Evolutionary conservation across 148 eudicot species (phyloP), one percentile per base, ranked within the genome.

Genomic region (Dysphania ambrosioides): DNA sequence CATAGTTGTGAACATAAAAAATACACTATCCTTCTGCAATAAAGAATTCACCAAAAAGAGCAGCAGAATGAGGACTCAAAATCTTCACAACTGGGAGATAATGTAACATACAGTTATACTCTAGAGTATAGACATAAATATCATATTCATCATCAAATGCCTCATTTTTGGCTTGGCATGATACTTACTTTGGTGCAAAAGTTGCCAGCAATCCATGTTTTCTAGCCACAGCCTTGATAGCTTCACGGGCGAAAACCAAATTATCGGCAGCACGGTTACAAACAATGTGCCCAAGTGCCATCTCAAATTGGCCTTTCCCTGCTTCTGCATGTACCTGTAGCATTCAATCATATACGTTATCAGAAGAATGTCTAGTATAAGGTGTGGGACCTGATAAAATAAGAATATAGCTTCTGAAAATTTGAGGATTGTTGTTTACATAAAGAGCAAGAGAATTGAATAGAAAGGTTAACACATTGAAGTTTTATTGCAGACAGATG

Each of bases 231-330:
- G 90, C 83, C 80, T 86, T 88, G 64, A 96, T 83, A 51, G 79
- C 83, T 85, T 96, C 97, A 70, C 93, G 97, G 18, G 96, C 72
- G 70, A 63, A 96, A 70, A 92, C 78, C 77, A 96, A 74, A 73
- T 89, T 89, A 80, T 96, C 97, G 23, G 99, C 97, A 40, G 99
- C 94, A 55, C 67, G 73, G 61, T 83, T 59, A 74, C 97, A 92
- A 47, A 62, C 16, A 44, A 90, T 82, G 82, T 96, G 88, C 51
- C 87, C 91, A 72, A 90, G 65, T 63, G 90, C 89, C 81, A 89
- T 68, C 83, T 96, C 99, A 83, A 85, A 92, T 72, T 96, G 99
- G 47, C 97, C 99, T 75, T 87, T 88, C 75, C 97, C 99, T 68
- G 93, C 82, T 89, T 96, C 97, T 62, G 97, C 86, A 78, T 96